Percentiles rank a stretch among this genome's conserved stretches.
These are phyloP conservation scores for Bassia scoparia DNA, from an alignment of 148 eudicot genomes.

Conservation along the genomic window DNA sequence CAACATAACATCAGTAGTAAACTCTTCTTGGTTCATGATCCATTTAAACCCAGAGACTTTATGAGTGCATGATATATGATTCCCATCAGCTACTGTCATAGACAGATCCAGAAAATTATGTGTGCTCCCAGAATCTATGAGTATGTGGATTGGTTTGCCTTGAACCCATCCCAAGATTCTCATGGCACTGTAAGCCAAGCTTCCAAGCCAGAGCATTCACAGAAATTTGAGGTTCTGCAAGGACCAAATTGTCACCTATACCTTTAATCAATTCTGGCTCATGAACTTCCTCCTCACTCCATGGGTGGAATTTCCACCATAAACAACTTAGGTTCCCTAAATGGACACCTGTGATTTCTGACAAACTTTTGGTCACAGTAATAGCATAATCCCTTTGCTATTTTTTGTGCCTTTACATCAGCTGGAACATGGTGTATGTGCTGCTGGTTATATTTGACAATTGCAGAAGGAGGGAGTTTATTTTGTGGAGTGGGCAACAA, in stretches of 20 bases:
- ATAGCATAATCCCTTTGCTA: background rate
- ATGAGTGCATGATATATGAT: background rate
- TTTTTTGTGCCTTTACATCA: background rate
- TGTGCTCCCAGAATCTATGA: slow-evolving; percentile 5
- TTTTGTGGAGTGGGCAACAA: too few relatives aligned
- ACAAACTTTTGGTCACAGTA: background rate
- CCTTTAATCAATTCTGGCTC: background rate
- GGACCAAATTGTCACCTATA: background rate
- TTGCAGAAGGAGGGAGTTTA: too few relatives aligned
- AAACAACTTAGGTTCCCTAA: background rate
- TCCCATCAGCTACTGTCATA: background rate
- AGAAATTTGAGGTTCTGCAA: background rate
- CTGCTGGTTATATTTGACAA: too few relatives aligned
- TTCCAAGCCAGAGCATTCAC: background rate
- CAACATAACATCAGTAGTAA: background rate
- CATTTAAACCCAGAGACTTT: background rate
- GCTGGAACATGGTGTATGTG: background rate
- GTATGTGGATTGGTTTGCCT: background rate
- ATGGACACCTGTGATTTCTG: background rate
- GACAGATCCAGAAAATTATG: background rate
- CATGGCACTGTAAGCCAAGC: background rate
- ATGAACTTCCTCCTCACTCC: background rate
- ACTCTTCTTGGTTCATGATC: background rate
- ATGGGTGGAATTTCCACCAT: background rate
- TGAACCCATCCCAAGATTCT: background rate